Evolutionary conservation across 2,329 filamentous ascomycete species (phyloP).

Genomic region (Penicillium sp.): DNA sequence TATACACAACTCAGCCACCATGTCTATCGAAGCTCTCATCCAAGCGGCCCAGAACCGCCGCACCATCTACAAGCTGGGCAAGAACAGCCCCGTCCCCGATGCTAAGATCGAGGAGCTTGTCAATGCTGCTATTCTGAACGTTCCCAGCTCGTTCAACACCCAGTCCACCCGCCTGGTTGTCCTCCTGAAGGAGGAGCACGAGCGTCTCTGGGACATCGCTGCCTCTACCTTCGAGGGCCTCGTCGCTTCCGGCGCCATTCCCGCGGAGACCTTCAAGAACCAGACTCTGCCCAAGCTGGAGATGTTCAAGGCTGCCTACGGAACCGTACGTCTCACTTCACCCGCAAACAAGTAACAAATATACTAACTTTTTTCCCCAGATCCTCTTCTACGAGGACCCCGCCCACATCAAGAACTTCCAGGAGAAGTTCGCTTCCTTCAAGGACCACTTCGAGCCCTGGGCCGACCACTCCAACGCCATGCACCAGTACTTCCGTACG

Average conservation of each 20-base stretch:
- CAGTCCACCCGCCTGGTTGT: constrained; percentile 79
- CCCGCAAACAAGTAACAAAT: not conserved
- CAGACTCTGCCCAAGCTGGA: constrained; percentile 48
- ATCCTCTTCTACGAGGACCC: constrained; percentile 86
- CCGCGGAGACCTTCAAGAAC: constrained; percentile 58
- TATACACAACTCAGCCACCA: constrained; percentile 3
- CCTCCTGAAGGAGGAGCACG: constrained; percentile 78
- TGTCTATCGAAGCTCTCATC: constrained; percentile 27
- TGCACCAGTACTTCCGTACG: constrained; percentile 70
- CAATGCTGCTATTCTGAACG: constrained; percentile 59
- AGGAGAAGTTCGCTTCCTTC: constrained; percentile 70
- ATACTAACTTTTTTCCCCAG: constrained; percentile 14
- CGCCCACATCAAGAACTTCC: constrained; percentile 62
- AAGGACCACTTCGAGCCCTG: constrained; percentile 77
- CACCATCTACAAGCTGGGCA: constrained; percentile 38
- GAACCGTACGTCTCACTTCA: constrained; percentile 58
- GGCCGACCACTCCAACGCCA: constrained; percentile 74
- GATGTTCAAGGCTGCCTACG: constrained; percentile 70
- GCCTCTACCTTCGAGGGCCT: constrained; percentile 65
- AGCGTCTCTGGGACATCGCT: constrained; percentile 80
- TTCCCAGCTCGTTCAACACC: constrained; percentile 84
- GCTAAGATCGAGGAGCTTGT: constrained; percentile 39
- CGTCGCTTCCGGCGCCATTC: constrained; percentile 55
- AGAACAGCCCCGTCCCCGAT: constrained; percentile 36
- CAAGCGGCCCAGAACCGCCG: constrained; percentile 36